Evolutionary conservation across 1,284 basidiomycete species (phyloP), one percentile per base, ranked within the genome.

Genomic region (Peniophora sp.): DNA sequence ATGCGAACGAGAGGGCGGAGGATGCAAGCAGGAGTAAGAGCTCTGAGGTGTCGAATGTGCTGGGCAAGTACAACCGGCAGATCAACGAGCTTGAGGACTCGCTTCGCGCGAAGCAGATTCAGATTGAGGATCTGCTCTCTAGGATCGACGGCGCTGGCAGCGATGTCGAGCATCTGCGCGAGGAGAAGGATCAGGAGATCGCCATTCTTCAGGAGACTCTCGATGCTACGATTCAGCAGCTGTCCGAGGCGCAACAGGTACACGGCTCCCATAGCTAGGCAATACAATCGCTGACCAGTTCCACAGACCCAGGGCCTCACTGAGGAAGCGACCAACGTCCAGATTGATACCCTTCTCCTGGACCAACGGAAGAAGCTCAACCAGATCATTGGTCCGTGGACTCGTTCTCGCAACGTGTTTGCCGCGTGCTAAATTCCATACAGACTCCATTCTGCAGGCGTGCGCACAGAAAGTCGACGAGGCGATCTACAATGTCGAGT

Each of bases 321-420:
- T 23, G 92, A 93, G 59, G 86, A 92, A 58, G 91, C 94, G 0
- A 92, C 92, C 55, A 92, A 94, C 63, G 90, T 92, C 12, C 93
- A 98, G 66, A 94, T 99, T 61, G 96, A 99, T 67, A 97, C 88
- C 1, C 79, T 99, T 59, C 97, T 99, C 58, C 76, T 99, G 54
- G 97, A 99, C 67, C 92, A 97, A 65, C 82, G 93, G 65, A 98
- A 97, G 77, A 97, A 98, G 72, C 78, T 99, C 61, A 99, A 99
- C 69, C 83, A 93, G 59, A 97, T 99, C 66, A 98, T 99, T 63
- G 93, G 89, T 89, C 36, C 19, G 72, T 66, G 17, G 41, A 49
- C 51, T 46, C 16, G 19, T 47, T n/a, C 19, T 32, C 39, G 34
- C 48, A 39, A 50, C 49, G 39, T 12, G 41, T 8, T 24, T n/a